Conservation (phyloP, 805 yeast species). For the Peterozyma toletana region DNA sequence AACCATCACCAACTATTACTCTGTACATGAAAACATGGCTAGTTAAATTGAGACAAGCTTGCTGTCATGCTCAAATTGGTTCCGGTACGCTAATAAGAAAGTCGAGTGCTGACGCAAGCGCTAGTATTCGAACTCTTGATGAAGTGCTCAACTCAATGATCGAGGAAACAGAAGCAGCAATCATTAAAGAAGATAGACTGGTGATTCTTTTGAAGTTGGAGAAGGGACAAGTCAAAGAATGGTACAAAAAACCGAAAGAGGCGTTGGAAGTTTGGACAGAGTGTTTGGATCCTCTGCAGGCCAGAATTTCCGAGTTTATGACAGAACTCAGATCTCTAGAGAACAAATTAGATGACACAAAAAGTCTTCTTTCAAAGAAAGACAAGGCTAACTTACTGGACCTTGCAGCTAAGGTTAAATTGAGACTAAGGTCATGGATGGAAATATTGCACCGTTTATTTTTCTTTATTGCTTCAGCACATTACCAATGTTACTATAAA, state of each 20-base stretch:
- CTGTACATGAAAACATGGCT: conserved; percentile 64
- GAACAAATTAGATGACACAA: conserved; percentile 1
- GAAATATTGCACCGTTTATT: conserved; percentile 69
- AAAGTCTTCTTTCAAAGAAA: not conserved
- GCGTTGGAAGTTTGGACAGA: conserved; percentile 42
- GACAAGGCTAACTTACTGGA: not conserved
- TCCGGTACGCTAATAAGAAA: conserved; percentile 5
- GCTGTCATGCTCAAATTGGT: conserved; percentile 65
- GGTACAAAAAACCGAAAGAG: conserved; percentile 36
- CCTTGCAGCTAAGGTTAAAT: conserved; percentile 8
- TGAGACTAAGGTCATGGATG: conserved; percentile 38
- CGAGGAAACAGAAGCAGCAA: conserved; percentile 42
- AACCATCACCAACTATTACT: conserved; percentile 32
- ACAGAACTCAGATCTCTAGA: conserved; percentile 9
- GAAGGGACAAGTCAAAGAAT: conserved; percentile 66
- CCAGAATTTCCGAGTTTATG: conserved; percentile 13
- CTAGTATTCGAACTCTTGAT: conserved; percentile 43
- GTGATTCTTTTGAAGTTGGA: conserved; percentile 40
- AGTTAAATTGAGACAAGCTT: conserved; percentile 60
- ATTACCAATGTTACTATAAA: conserved; percentile 46
- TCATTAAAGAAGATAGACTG: conserved; percentile 40
- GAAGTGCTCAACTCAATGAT: conserved; percentile 65
- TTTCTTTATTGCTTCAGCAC: conserved; percentile 71
- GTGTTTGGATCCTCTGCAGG: conserved; percentile 27
- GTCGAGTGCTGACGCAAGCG: conserved; percentile 8